phyloP scores from a whole-genome alignment of 495 filamentous ascomycete genomes.

The Aspergillus nidulans region DNA sequence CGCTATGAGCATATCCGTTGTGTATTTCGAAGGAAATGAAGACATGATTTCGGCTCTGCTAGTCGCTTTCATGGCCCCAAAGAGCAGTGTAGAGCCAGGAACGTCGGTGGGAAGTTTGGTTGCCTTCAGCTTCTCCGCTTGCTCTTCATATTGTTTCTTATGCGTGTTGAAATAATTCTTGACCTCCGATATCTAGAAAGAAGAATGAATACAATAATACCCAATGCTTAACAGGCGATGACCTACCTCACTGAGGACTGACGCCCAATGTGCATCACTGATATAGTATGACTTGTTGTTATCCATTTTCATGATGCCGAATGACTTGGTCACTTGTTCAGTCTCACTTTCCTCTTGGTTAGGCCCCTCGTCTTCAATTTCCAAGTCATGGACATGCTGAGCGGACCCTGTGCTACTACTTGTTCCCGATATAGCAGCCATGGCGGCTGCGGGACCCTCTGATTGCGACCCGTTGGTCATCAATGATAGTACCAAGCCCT shows the following conservation, averaged over 20 bases:
- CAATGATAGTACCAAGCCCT: slow-evolving; percentile 88
- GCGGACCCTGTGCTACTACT: slow-evolving; percentile 51
- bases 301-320: slow-evolving; percentile 84
- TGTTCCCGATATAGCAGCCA: slow-evolving; percentile 59
- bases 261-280: slow-evolving; percentile 86
- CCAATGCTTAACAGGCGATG: slow-evolving; percentile 7
- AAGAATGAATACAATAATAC: slow-evolving; percentile 7
- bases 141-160: slow-evolving; percentile 65
- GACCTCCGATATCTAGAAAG: slow-evolving; percentile 79
- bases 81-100: slow-evolving; percentile 66
- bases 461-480: slow-evolving; percentile 85
- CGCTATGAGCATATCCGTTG: slow-evolving; percentile 72
- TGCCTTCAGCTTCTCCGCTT: slow-evolving; percentile 58
- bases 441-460: slow-evolving; percentile 58
- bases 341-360: slow-evolving; percentile 73
- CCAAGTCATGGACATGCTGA: slow-evolving; percentile 54
- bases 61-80: slow-evolving; percentile 62
- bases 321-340: slow-evolving; percentile 77
- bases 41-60: slow-evolving; percentile 71
- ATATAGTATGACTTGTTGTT: slow-evolving; percentile 83
- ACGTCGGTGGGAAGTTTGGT: slow-evolving; percentile 54
- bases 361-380: slow-evolving; percentile 50
- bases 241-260: slow-evolving; percentile 73
- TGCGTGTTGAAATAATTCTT: slow-evolving; percentile 78
- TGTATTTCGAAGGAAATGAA: slow-evolving; percentile 72